phyloP scores from a whole-genome alignment of 106 monocot genomes.

The Dactylorhiza incarnata region DNA sequence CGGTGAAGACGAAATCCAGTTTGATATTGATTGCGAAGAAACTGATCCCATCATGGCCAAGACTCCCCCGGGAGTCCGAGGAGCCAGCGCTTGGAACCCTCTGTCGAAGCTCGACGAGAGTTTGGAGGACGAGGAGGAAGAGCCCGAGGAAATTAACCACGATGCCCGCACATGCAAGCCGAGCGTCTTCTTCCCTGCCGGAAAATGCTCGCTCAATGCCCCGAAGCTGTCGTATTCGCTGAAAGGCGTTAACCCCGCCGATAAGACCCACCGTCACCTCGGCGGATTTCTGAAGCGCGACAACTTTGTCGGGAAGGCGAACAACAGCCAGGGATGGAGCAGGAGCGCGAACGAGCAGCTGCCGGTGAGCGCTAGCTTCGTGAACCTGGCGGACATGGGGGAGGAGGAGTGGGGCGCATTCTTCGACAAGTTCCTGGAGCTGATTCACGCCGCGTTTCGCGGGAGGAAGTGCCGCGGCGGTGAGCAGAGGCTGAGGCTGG shows the following conservation, averaged over 20 bases:
- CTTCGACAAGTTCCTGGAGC: conserved; percentile 67
- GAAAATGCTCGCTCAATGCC: conserved; percentile 8
- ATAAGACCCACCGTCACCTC: conserved; percentile 16
- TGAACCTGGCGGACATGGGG: conserved; percentile 65
- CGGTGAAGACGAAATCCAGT: conserved; percentile 38
- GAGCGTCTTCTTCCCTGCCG: not conserved
- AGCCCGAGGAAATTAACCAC: conserved; percentile 13
- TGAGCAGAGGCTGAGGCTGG: conserved; percentile 44
- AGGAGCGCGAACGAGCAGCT: conserved; percentile 62
- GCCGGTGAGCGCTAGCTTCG: conserved; percentile 51
- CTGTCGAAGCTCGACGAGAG: conserved; percentile 68
- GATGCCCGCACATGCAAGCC: not conserved
- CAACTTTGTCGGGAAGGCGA: conserved; percentile 3
- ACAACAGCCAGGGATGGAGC: conserved; percentile 12
- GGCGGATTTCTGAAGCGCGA: conserved; percentile 10
- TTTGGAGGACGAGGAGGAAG: conserved; percentile 52
- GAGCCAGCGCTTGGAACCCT: conserved; percentile 25
- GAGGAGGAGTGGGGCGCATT: conserved; percentile 76
- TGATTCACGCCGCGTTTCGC: conserved; percentile 37
- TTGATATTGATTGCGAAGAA: conserved; percentile 47
- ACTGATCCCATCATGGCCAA: conserved; percentile 11
- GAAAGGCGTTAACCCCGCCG: conserved; percentile 33
- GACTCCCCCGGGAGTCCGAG: conserved; percentile 23
- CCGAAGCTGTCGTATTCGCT: conserved; percentile 45
- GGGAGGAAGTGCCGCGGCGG: conserved; percentile 20